phyloP scores from a whole-genome alignment of 331 rosid genomes.

The Phaseolus coccineus region DNA sequence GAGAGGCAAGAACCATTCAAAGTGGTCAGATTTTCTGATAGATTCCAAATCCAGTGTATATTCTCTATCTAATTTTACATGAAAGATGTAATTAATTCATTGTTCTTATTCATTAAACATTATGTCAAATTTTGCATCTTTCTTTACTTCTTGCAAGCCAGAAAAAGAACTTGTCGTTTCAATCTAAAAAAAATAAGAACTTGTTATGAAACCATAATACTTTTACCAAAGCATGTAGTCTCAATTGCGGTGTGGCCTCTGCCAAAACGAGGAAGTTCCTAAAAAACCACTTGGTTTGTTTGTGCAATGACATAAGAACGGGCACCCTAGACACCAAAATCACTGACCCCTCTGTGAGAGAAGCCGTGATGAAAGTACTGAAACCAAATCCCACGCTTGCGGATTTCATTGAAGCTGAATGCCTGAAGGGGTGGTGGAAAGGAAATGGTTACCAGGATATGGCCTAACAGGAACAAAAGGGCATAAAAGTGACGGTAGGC shows the following conservation, averaged over 20 bases:
- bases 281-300: slow-evolving; percentile 48
- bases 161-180: too few relatives aligned
- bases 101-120: too few relatives aligned
- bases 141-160: too few relatives aligned
- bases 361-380: slow-evolving; percentile 52
- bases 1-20: too few relatives aligned
- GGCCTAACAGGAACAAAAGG: background rate
- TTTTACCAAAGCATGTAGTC: slow-evolving; percentile 32
- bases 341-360: slow-evolving; percentile 50
- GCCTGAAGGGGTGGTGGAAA: background rate
- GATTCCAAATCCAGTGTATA: too few relatives aligned
- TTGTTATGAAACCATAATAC: background rate
- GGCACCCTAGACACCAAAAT: slow-evolving; percentile 52
- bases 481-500: too few relatives aligned
- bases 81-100: too few relatives aligned
- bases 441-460: background rate
- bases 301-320: slow-evolving; percentile 53
- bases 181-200: too few relatives aligned
- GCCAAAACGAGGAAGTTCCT: slow-evolving; percentile 51
- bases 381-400: slow-evolving; percentile 49
- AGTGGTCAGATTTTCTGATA: too few relatives aligned
- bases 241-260: slow-evolving; percentile 13
- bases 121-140: too few relatives aligned
- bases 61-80: too few relatives aligned
- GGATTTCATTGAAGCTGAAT: slow-evolving; percentile 5